These are phyloP conservation scores for Acorus calamus DNA, from an alignment of 106 monocot genomes.

Conservation along the genomic window DNA sequence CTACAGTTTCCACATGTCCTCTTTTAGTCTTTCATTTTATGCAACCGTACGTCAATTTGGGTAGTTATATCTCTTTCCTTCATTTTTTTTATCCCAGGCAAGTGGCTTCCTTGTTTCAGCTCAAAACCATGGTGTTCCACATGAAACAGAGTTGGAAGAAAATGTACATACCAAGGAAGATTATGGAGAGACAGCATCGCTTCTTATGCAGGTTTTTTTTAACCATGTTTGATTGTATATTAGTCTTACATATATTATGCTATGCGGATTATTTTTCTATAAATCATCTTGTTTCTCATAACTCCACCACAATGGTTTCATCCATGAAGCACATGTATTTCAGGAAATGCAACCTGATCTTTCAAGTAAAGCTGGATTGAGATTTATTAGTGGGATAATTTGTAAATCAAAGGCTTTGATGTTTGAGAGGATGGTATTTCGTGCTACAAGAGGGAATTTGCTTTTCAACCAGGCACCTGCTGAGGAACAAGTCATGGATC, in stretches of 20 bases:
- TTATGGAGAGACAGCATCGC: constrained; percentile 40
- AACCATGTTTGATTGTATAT: background rate
- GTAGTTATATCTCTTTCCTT: too few species aligned
- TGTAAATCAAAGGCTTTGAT: constrained; percentile 62
- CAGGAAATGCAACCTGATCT: constrained; percentile 55
- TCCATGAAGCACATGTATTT: background rate
- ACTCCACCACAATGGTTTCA: too few species aligned
- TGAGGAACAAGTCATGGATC: constrained; percentile 77
- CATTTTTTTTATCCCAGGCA: constrained; percentile 85
- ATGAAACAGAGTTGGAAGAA: constrained; percentile 86
- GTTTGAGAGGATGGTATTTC: constrained; percentile 98
- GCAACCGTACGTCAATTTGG: too few species aligned
- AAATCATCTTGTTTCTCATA: too few species aligned
- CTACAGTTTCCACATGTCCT: too few species aligned
- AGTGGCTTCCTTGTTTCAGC: constrained; percentile 86
- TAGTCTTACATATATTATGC: background rate
- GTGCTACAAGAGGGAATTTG: constrained; percentile 99
- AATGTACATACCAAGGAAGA: constrained; percentile 36
- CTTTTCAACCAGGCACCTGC: constrained; percentile 92
- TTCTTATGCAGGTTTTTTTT: constrained; percentile 80
- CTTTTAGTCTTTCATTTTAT: too few species aligned
- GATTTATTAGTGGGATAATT: constrained; percentile 95
- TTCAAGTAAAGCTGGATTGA: constrained; percentile 66
- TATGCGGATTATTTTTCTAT: constrained; percentile 4
- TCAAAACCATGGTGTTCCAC: constrained; percentile 45